A percentile compares a stretch with the other conserved stretches of the same genome.
Evolutionary conservation across 345 rosid species (phyloP).

Genomic region (Eutrema heterophyllum): DNA sequence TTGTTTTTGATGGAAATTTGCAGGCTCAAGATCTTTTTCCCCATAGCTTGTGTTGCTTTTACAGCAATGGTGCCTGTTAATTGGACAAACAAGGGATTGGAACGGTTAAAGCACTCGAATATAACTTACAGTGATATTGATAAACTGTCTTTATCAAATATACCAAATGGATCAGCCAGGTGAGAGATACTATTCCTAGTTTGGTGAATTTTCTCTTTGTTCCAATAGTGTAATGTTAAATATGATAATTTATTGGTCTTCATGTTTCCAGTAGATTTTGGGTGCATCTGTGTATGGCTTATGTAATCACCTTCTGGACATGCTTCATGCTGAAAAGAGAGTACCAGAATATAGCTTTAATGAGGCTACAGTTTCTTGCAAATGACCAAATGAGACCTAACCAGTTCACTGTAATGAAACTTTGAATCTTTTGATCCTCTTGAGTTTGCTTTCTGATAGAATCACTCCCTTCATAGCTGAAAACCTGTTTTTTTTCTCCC

Average conservation of each 20-base stretch:
- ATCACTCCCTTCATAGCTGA: background rate
- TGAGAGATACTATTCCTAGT: slow-evolving; percentile 19
- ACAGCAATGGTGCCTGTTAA: slow-evolving; percentile 74
- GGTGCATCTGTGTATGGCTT: slow-evolving; percentile 89
- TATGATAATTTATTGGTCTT: background rate
- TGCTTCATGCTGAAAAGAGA: slow-evolving; percentile 80
- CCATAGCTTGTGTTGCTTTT: slow-evolving; percentile 72
- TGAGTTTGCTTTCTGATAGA: background rate
- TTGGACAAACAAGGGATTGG: slow-evolving; percentile 69
- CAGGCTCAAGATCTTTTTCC: slow-evolving; percentile 86
- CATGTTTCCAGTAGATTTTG: slow-evolving; percentile 57
- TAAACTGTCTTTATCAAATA: slow-evolving; percentile 81
- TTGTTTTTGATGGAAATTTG: slow-evolving; percentile 19
- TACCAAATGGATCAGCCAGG: slow-evolving; percentile 76
- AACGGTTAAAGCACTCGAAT: slow-evolving; percentile 29
- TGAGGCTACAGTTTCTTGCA: slow-evolving; percentile 94
- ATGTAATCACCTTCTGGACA: slow-evolving; percentile 86
- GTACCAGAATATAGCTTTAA: slow-evolving; percentile 65
- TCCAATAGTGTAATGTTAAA: background rate
- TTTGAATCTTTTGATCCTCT: background rate
- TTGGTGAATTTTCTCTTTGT: background rate
- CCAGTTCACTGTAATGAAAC: slow-evolving; percentile 63
- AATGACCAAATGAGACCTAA: slow-evolving; percentile 74
- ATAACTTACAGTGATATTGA: slow-evolving; percentile 62
- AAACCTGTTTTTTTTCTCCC: background rate